These are phyloP conservation scores for Monilinia aucupariae DNA, from an alignment of 2,329 filamentous ascomycete species.

Conservation along the genomic window DNA sequence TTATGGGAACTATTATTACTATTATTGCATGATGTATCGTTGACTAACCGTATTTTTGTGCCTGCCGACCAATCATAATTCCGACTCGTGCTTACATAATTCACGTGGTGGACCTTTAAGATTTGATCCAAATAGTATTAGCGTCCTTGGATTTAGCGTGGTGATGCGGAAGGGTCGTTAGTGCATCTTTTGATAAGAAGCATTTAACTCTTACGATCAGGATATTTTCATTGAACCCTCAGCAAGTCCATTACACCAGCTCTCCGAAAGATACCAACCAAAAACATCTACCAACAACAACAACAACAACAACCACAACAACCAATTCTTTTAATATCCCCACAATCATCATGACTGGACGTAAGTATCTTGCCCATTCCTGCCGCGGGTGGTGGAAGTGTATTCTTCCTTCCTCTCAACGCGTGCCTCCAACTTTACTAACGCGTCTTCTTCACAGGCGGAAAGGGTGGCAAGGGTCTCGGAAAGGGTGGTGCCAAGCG, in stretches of 20 bases:
- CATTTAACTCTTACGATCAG: constrained; percentile 19
- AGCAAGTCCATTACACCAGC: too few species aligned
- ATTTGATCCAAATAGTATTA: constrained; percentile 20
- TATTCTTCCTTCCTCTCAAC: background rate
- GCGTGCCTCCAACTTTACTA: constrained; percentile 15
- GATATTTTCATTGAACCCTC: background rate
- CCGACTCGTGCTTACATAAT: background rate
- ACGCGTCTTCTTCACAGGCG: constrained; percentile 31
- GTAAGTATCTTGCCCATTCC: constrained; percentile 40
- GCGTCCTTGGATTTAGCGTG: constrained; percentile 17
- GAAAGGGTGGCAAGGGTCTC: constrained; percentile 83
- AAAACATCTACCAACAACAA: constrained; percentile 8
- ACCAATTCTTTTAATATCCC: constrained; percentile 2
- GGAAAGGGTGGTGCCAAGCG: constrained; percentile 98
- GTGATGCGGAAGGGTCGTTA: constrained; percentile 30
- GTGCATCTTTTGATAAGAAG: constrained; percentile 27
- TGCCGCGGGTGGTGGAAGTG: background rate
- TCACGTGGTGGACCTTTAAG: background rate
- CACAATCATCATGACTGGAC: constrained; percentile 51
- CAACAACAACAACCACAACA: constrained; percentile 7
- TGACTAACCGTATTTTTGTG: too few species aligned
- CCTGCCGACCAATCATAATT: background rate
- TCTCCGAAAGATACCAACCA: too few species aligned
- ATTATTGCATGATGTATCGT: too few species aligned
- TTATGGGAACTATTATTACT: too few species aligned